Evolutionary conservation across 2,329 filamentous ascomycete genomes (phyloP).

Genomic region (Microdochium paspali): DNA sequence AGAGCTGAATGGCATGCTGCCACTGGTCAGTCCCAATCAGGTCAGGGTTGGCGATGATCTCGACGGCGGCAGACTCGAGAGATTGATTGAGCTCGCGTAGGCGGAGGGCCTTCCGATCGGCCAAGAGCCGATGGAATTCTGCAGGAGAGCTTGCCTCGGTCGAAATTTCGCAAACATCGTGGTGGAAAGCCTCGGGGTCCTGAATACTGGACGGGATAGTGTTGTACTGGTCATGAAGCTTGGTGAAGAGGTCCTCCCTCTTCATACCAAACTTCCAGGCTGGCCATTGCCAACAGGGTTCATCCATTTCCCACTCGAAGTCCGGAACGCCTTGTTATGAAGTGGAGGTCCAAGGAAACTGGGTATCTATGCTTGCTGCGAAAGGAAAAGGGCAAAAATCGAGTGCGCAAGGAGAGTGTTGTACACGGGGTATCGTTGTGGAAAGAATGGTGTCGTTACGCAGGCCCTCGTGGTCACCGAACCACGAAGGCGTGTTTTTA

Average conservation of each 20-base stretch:
- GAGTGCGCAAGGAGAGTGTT: not conserved
- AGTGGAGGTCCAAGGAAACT: not conserved
- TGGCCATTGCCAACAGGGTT: conserved; percentile 43
- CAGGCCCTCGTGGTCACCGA: not conserved
- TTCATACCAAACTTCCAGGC: conserved; percentile 56
- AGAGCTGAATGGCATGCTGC: conserved; percentile 48
- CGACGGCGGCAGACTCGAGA: conserved; percentile 47
- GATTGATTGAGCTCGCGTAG: conserved; percentile 44
- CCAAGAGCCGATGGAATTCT: conserved; percentile 45
- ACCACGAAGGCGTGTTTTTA: not conserved
- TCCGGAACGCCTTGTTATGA: conserved; percentile 1
- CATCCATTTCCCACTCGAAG: conserved; percentile 35
- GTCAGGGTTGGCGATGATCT: conserved; percentile 50
- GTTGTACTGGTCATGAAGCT: conserved; percentile 51
- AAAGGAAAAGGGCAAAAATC: conserved; percentile 2
- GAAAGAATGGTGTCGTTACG: not conserved
- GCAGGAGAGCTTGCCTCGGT: conserved; percentile 36
- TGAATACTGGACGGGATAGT: conserved; percentile 46
- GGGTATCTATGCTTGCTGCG: not conserved
- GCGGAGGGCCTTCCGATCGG: conserved; percentile 42
- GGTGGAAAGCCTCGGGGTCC: conserved; percentile 51
- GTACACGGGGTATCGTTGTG: not conserved
- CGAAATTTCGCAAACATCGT: conserved; percentile 51
- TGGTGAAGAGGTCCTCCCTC: conserved; percentile 46
- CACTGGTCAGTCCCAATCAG: conserved; percentile 51